Evolutionary conservation across 768 basidiomycete species (phyloP).

Genomic region (Tulasnella sp.): DNA sequence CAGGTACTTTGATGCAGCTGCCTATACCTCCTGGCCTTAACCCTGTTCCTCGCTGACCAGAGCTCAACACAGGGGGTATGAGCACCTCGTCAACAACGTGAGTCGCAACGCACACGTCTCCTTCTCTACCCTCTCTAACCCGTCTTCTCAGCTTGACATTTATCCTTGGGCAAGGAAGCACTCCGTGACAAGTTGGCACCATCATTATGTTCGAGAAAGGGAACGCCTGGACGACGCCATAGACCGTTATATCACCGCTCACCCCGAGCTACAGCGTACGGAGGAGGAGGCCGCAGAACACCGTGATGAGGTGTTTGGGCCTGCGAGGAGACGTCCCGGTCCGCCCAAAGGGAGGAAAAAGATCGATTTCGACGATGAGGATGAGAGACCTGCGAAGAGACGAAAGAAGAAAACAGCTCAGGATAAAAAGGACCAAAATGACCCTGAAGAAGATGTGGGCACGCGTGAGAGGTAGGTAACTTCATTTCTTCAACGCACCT

Average conservation of each 20-base stretch:
- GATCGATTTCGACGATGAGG: not conserved
- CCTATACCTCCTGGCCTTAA: not conserved
- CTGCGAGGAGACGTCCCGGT: not conserved
- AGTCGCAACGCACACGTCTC: not conserved
- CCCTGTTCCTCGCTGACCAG: not conserved
- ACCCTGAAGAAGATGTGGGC: not conserved
- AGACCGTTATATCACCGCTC: not conserved
- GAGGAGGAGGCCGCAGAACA: not conserved
- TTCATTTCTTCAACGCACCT: no score
- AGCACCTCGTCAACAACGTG: not conserved
- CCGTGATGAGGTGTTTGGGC: not conserved
- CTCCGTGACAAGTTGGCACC: conserved; percentile 4
- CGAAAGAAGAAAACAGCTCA: not conserved
- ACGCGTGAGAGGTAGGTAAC: not conserved
- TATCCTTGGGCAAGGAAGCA: conserved; percentile 12
- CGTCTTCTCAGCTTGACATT: not conserved
- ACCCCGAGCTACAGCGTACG: conserved; percentile 1
- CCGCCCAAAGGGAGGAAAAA: not conserved
- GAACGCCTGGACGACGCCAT: not conserved
- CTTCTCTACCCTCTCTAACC: not conserved
- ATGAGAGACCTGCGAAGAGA: not conserved
- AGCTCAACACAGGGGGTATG: not conserved
- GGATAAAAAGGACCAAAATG: not conserved
- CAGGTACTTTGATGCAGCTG: not conserved
- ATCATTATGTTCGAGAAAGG: conserved; percentile 3